Percentiles rank a stretch among this genome's conserved stretches.
phyloP scores from a whole-genome alignment of 371 early-diverging fungal species.

The Dinochytrium kinnereticum region DNA sequence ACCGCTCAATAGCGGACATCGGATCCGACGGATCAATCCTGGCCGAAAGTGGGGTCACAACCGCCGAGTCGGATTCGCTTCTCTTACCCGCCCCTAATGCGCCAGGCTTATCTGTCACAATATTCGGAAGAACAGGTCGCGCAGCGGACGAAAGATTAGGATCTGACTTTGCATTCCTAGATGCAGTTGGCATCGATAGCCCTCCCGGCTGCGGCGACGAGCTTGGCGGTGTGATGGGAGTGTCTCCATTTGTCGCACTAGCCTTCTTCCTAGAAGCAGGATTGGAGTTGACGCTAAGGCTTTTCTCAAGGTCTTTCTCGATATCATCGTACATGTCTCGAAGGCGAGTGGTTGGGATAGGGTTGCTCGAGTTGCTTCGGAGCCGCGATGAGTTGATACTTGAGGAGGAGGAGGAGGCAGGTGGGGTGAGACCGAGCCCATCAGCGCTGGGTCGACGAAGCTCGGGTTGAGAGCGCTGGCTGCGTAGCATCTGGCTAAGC shows the following conservation, averaged over 20 bases:
- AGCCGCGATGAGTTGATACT: no score
- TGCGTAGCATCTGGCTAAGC: constrained; percentile 29
- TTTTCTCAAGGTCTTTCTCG: constrained; percentile 35
- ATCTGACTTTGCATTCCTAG: neutral
- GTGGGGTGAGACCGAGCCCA: neutral
- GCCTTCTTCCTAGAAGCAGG: neutral
- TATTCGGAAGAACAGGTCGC: neutral
- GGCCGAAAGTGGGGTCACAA: constrained; percentile 13
- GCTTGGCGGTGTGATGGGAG: neutral
- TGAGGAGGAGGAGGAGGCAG: neutral
- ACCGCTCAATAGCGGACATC: constrained; percentile 5
- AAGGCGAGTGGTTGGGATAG: constrained; percentile 17
- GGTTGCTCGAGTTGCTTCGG: constrained; percentile 19
- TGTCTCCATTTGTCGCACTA: neutral
- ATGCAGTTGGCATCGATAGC: neutral
- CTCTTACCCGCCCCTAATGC: constrained; percentile 1
- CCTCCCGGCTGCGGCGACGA: neutral
- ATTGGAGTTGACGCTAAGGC: neutral
- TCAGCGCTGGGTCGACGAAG: neutral
- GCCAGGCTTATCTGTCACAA: constrained; percentile 5
- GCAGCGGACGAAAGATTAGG: neutral
- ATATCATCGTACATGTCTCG: constrained; percentile 30
- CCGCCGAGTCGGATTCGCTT: neutral
- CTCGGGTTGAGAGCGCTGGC: constrained; percentile 7
- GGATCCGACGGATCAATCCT: constrained; percentile 6